Conservation (phyloP, 73 alveolate species). For the Breviolum minutum region DNA sequence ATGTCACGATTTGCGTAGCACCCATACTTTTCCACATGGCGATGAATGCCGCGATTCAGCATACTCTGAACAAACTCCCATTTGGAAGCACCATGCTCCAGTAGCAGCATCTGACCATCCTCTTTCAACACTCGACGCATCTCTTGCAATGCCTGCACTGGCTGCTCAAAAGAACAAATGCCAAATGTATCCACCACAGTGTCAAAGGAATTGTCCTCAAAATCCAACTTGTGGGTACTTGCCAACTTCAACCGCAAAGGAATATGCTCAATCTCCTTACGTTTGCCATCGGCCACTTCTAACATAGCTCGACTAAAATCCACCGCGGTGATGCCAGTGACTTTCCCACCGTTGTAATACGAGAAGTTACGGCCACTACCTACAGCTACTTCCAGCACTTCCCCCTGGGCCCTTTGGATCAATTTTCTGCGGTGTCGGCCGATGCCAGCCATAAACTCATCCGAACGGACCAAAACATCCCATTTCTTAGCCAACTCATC, state of each 20-base stretch:
- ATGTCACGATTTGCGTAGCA: constrained; percentile 87
- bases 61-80: constrained; percentile 91
- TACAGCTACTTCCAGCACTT: constrained; percentile 75
- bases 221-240: constrained; percentile 62
- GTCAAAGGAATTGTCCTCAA: constrained; percentile 81
- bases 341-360: constrained; percentile 90
- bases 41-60: constrained; percentile 94
- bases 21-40: constrained; percentile 84
- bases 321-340: constrained; percentile 96
- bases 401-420: constrained; percentile 58
- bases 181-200: constrained; percentile 94
- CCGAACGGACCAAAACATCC: constrained; percentile 85
- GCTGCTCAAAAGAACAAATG: constrained; percentile 93
- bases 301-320: constrained; percentile 90
- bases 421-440: constrained; percentile 50
- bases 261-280: constrained; percentile 78
- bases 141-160: constrained; percentile 84
- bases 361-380: constrained; percentile 90
- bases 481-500: constrained; percentile 71
- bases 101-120: constrained; percentile 89
- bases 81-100: constrained; percentile 94
- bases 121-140: constrained; percentile 87
- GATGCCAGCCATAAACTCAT: constrained; percentile 80
- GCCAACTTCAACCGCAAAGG: constrained; percentile 91
- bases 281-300: constrained; percentile 84